Evolutionary conservation across 345 rosid species (phyloP), one percentile per base, ranked within the genome.

Genomic region (Eucalyptus cladocalyx): DNA sequence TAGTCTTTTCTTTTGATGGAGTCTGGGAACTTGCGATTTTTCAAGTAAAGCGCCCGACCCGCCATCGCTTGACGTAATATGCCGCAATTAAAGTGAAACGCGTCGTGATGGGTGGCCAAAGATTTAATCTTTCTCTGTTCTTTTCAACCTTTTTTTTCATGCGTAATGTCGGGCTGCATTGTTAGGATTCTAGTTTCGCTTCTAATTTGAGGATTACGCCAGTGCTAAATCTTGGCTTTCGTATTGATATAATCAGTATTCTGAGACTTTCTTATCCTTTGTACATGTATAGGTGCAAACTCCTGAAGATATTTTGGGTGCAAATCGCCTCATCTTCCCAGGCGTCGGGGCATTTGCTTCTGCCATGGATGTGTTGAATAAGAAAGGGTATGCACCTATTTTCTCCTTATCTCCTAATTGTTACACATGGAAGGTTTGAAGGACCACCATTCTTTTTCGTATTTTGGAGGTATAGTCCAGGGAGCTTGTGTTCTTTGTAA

Each of bases 291-390:
- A 98, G 99, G 99, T 98, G 88, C 91, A 94, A 95, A 93, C 95
- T 53, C 96, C 99, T 6, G 93, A 92, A 65, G 97, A 98, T 89
- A 98, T 98, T 91, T 88, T 93, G 86, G 95, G 92, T 88, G 99
- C 99, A 23, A 91, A 94, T 47, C 95, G 97, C 37, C 98, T 97
- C 53, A 93, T 98, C 43, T 97, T 98, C 90, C 99, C 99, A 1
- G 99, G 99, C 19, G 99, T 96, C 14, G 99, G 99, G 88, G 99
- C 99, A 45, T 98, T 98, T 92, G 95, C 99, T 50, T 92, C 99
- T 1, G 99, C 98, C 62, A 97, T 97, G 98, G 99, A 96, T 92
- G 96, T 98, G 43, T 95, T 98, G 76, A 93, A 91, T 89, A 93
- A 92, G 91, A 94, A 95, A 4, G 99, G 99, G 99, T 96, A 89